A percentile compares a stretch with the other conserved stretches of the same genome.
phyloP scores from a whole-genome alignment of 108 stramenopile genomes.

The Skeletonema tropicum region DNA sequence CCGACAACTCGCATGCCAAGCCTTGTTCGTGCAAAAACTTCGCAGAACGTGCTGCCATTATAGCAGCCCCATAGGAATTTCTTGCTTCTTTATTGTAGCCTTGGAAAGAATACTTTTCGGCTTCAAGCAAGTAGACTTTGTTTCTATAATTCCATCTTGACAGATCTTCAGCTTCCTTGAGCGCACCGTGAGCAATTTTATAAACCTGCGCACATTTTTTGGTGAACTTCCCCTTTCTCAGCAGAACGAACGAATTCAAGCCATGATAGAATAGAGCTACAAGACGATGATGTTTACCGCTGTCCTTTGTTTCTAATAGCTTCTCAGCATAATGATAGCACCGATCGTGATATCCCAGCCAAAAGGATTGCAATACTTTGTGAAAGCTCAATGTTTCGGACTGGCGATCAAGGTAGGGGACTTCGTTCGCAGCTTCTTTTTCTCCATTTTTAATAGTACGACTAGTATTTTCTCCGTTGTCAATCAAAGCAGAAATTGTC shows the following conservation, averaged over 20 bases:
- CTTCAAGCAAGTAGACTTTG: slow-evolving; percentile 27
- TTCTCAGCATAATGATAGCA: slow-evolving; percentile 17
- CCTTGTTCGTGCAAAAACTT: slow-evolving; percentile 34
- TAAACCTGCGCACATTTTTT: not conserved
- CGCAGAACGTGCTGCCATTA: slow-evolving; percentile 10
- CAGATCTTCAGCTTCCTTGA: slow-evolving; percentile 3
- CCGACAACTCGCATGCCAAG: slow-evolving; percentile 29
- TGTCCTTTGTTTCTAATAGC: not conserved
- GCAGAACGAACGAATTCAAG: slow-evolving; percentile 7
- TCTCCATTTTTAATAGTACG: not conserved
- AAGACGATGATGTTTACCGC: not conserved
- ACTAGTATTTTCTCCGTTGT: slow-evolving; percentile 8
- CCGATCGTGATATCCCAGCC: slow-evolving; percentile 22
- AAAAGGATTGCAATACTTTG: slow-evolving; percentile 15
- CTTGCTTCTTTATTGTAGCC: slow-evolving; percentile 13
- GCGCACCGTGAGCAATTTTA: slow-evolving; percentile 4
- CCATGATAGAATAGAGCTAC: not conserved
- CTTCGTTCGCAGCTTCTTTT: not conserved
- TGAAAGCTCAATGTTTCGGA: not conserved
- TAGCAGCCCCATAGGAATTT: slow-evolving; percentile 18
- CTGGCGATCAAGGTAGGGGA: not conserved
- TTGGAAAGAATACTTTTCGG: slow-evolving; percentile 18
- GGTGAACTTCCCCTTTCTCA: not conserved
- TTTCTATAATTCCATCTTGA: slow-evolving; percentile 33
- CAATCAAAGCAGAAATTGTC: slow-evolving; percentile 30